Conservation (phyloP, 2,329 filamentous ascomycete species). For the Neonectria ditissima region DNA sequence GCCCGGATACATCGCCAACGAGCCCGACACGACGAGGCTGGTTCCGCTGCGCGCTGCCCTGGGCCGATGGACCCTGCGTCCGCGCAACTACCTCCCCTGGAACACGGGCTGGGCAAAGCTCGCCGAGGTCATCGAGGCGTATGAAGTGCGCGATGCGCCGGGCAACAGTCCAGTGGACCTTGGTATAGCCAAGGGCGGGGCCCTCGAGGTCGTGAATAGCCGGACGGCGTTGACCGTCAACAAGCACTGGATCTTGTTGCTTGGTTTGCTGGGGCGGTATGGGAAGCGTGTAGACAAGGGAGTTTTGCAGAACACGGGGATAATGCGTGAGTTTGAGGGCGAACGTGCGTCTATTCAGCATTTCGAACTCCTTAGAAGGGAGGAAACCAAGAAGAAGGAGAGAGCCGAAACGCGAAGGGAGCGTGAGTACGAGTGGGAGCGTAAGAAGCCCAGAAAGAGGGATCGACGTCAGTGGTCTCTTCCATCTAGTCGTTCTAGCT, state of each 20-base stretch:
- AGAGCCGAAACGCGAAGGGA: not conserved
- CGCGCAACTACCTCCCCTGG: slow-evolving; percentile 19
- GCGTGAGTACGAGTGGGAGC: not conserved
- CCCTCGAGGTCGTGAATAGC: slow-evolving; percentile 21
- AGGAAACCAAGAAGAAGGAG: not conserved
- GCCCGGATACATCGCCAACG: slow-evolving; percentile 26
- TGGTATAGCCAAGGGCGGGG: slow-evolving; percentile 7
- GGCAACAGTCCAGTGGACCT: slow-evolving; percentile 15
- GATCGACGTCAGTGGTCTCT: not conserved
- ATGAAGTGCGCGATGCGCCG: slow-evolving; percentile 7
- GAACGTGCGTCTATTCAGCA: slow-evolving; percentile 18
- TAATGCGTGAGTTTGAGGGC: slow-evolving; percentile 14
- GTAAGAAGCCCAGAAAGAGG: not conserved
- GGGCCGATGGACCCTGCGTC: slow-evolving; percentile 8
- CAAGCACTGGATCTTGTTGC: slow-evolving; percentile 24
- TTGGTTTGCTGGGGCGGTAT: slow-evolving; percentile 22
- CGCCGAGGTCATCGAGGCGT: slow-evolving; percentile 20
- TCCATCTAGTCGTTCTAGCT: not conserved
- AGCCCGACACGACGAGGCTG: slow-evolving; percentile 14
- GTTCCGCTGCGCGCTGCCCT: slow-evolving; percentile 12
- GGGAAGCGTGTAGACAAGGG: slow-evolving; percentile 21
- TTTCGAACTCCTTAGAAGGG: slow-evolving; percentile 2
- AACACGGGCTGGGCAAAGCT: slow-evolving; percentile 27
- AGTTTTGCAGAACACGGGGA: slow-evolving; percentile 9
- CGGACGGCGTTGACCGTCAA: slow-evolving; percentile 20